These are phyloP conservation scores for Fusarium domesticum DNA, from an alignment of 2,329 filamentous ascomycete genomes.

Conservation along the genomic window DNA sequence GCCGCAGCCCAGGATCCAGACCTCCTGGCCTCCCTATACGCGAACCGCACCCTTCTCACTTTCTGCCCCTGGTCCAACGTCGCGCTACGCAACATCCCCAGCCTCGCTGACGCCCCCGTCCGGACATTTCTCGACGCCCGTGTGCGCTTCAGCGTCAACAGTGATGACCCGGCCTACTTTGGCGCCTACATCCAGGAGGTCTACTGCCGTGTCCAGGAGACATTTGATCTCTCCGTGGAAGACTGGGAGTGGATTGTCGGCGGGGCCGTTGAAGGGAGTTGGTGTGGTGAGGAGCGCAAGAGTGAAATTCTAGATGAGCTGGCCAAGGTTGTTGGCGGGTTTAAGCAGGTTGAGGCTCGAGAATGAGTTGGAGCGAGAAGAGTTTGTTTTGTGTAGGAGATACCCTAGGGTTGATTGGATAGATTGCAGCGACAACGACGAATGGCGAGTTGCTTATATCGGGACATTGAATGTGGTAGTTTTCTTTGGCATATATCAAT, in stretches of 20 bases:
- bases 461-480: slow-evolving; percentile 1
- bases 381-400: slow-evolving; percentile 2
- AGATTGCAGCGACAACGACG: too few species aligned
- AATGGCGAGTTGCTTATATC: not conserved
- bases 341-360: slow-evolving; percentile 9
- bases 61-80: slow-evolving; percentile 75
- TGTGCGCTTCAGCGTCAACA: slow-evolving; percentile 69
- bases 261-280: slow-evolving; percentile 64
- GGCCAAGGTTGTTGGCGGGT: slow-evolving; percentile 20
- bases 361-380: not conserved
- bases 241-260: slow-evolving; percentile 66
- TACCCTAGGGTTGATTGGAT: slow-evolving; percentile 7
- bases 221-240: slow-evolving; percentile 57
- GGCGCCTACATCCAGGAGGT: slow-evolving; percentile 73
- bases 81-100: slow-evolving; percentile 26
- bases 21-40: slow-evolving; percentile 57
- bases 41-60: slow-evolving; percentile 59
- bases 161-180: slow-evolving; percentile 74
- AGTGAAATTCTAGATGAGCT: slow-evolving; percentile 50
- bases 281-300: slow-evolving; percentile 65
- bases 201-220: slow-evolving; percentile 69
- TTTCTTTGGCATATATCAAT: not conserved
- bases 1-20: slow-evolving; percentile 57
- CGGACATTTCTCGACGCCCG: slow-evolving; percentile 60
- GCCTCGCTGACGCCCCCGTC: slow-evolving; percentile 48